Evolutionary conservation across 768 basidiomycete species (phyloP).

Genomic region (Asterophora lycoperdoides): DNA sequence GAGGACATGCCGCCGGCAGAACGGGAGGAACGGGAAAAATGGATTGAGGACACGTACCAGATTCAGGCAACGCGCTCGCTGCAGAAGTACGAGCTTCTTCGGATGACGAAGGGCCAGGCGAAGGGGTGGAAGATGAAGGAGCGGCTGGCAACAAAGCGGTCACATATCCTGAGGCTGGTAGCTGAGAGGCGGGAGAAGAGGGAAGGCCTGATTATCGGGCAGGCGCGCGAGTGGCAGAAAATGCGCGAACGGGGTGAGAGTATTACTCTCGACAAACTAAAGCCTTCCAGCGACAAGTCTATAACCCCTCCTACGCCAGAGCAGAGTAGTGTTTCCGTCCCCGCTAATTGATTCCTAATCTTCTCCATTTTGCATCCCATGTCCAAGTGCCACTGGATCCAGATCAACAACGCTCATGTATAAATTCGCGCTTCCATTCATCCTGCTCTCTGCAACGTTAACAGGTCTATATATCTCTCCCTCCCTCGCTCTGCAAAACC

Average conservation of each 20-base stretch:
- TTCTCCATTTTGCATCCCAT: slow-evolving; percentile 4
- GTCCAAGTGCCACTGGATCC: background rate
- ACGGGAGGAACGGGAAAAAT: slow-evolving; percentile 50
- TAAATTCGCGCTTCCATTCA: background rate
- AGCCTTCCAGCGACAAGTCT: background rate
- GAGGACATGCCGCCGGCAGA: slow-evolving; percentile 71
- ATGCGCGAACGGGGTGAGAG: slow-evolving; percentile 30
- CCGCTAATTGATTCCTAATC: slow-evolving; percentile 4
- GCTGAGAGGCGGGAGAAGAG: slow-evolving; percentile 38
- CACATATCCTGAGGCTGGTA: slow-evolving; percentile 41
- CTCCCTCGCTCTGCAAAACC: background rate
- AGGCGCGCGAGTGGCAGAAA: slow-evolving; percentile 32
- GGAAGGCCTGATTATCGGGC: slow-evolving; percentile 33
- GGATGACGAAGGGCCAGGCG: slow-evolving; percentile 34
- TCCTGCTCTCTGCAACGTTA: background rate
- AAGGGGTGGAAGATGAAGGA: slow-evolving; percentile 41
- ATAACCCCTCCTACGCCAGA: background rate
- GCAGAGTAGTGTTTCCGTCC: slow-evolving; percentile 3
- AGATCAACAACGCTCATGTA: background rate
- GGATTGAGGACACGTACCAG: slow-evolving; percentile 61
- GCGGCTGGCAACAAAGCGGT: slow-evolving; percentile 39
- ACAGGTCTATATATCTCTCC: background rate
- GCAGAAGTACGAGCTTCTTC: slow-evolving; percentile 36
- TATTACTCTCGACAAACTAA: slow-evolving; percentile 17
- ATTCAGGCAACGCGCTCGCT: slow-evolving; percentile 34